phyloP scores from a whole-genome alignment of 164 flowering plant genomes.

The Santalum album region DNA sequence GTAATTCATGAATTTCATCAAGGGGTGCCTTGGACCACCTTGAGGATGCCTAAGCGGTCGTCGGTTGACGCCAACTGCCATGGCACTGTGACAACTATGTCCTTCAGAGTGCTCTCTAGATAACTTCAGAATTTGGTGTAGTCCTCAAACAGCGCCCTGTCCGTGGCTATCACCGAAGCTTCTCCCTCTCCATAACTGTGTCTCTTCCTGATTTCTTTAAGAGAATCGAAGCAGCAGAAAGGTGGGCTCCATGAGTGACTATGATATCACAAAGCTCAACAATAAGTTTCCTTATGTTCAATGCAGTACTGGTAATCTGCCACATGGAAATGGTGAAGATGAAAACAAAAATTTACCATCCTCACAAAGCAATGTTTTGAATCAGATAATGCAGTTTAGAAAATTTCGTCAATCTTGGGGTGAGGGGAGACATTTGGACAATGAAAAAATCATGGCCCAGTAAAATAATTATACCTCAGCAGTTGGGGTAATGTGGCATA shows the following conservation, averaged over 20 bases:
- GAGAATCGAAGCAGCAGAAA: conserved; percentile 82
- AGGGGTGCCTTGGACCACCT: no score
- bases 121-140: conserved; percentile 57
- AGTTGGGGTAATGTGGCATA: conserved; percentile 10
- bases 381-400: neutral
- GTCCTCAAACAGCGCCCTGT: conserved; percentile 85
- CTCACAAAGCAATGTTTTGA: neutral
- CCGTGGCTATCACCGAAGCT: conserved; percentile 70
- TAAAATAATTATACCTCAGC: neutral
- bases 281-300: conserved; percentile 62
- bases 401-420: no score
- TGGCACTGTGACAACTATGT: no score
- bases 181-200: conserved; percentile 38
- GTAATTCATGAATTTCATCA: no score
- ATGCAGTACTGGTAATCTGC: conserved; percentile 69
- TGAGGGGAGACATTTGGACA: no score
- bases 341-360: neutral
- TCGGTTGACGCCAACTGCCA: no score
- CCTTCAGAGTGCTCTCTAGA: conserved; percentile 53
- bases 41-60: no score
- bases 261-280: conserved; percentile 76
- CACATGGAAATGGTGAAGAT: no score
- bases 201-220: conserved; percentile 84
- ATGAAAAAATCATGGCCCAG: no score
- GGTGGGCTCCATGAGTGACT: conserved; percentile 76